Percentiles rank a stretch among this genome's conserved stretches.
Evolutionary conservation across 768 basidiomycete species (phyloP).

Genomic region (Pholiota conissans): DNA sequence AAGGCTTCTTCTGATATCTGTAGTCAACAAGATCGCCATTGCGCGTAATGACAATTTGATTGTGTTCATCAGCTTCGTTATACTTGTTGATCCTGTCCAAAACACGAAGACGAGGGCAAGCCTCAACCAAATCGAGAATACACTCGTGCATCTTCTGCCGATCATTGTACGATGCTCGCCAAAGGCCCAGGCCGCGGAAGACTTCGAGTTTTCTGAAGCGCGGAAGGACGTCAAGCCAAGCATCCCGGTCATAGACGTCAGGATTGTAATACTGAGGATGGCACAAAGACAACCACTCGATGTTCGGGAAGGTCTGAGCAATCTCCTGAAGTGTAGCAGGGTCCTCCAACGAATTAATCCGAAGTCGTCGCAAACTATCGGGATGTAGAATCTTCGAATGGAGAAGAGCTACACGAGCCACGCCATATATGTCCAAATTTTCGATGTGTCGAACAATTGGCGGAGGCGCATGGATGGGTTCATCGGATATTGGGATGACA

Average conservation of each 20-base stretch:
- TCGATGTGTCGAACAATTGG: conserved; percentile 31
- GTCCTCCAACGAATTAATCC: conserved; percentile 29
- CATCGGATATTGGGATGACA: conserved; percentile 13
- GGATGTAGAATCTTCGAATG: conserved; percentile 29
- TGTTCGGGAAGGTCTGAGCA: conserved; percentile 36
- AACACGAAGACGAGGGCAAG: conserved; percentile 41
- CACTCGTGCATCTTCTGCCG: conserved; percentile 40
- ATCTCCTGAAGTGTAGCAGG: conserved; percentile 29
- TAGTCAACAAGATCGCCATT: conserved; percentile 33
- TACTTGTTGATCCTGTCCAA: conserved; percentile 41
- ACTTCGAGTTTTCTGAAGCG: conserved; percentile 42
- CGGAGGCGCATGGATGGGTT: conserved; percentile 15
- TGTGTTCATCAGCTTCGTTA: conserved; percentile 30
- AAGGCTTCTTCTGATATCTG: conserved; percentile 25
- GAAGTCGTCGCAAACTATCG: conserved; percentile 30
- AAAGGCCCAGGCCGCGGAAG: conserved; percentile 42
- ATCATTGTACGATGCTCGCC: conserved; percentile 36
- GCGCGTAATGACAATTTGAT: conserved; percentile 39
- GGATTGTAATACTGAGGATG: not conserved
- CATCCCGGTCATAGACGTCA: conserved; percentile 25
- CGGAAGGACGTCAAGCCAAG: conserved; percentile 40
- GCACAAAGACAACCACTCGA: conserved; percentile 38
- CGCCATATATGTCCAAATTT: conserved; percentile 31
- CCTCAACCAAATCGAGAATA: conserved; percentile 37
- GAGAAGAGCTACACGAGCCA: conserved; percentile 29